Evolutionary conservation across 2,329 filamentous ascomycete genomes (phyloP), one percentile per base, ranked within the genome.

Genomic region (Pseudogymnoascus sp.): DNA sequence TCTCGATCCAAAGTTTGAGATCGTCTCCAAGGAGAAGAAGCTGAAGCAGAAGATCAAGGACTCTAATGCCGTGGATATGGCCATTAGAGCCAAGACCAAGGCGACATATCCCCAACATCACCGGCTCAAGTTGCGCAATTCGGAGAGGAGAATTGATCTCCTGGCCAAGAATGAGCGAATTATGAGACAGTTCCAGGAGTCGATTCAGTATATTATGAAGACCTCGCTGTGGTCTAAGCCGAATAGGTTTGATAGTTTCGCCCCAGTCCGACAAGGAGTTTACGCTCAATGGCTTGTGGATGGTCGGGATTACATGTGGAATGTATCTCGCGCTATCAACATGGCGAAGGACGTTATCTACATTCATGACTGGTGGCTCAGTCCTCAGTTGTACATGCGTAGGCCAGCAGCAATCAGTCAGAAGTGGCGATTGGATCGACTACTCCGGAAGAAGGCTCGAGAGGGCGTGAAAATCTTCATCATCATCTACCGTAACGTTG

Each of bases 351-450:
- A 97, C 77, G 93, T 97, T 66, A 93, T 99, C 69, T 97, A 97
- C 76, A 97, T 99, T 66, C 95, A 99, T 74, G 95, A 97, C 75
- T 99, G 95, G 95, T 99, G 95, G 95, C 78, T 99, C 42, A 97
- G 91, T 69, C 95, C 95, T 0, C 93, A 99, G 75, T 79, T 99
- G 50, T 99, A 99, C 77, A 88, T 97, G 86, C 86, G 95, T 65
- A 85, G 95, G 64, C 95, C 95, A 62, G 90, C 95, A 24, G 92
- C 91, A 53, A 97, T 97, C 76, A 97, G 93, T 72, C 93, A 97
- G 74, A 97, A 97, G 76, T 99, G 95, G 95, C 87, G 95, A 62
- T 82, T 99, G 6, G 95, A 99, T 76, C 84, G 95, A 70, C 81
- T 99, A 10, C 81, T 99, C n/a, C 91, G 96, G 74, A 87, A 87